Conservation (phyloP, 345 rosid genomes). For the Mercurialis annua region DNA sequence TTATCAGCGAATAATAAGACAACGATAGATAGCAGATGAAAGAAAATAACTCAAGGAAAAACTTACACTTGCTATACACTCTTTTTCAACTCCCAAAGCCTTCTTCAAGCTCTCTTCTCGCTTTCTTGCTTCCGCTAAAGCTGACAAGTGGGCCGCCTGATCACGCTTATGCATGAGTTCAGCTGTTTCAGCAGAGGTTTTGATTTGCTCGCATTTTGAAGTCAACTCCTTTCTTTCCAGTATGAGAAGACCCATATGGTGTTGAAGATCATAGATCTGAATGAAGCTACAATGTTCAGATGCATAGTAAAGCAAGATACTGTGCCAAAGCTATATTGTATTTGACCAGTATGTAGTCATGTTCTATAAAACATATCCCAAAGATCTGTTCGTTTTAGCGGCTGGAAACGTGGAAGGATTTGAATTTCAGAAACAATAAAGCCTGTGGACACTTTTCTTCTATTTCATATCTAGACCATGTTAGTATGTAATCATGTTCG, state of each 20-base stretch:
- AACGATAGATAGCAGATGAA: not conserved
- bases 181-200: conserved; percentile 62
- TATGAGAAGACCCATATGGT: conserved; percentile 89
- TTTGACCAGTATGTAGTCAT: not conserved
- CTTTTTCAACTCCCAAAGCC: conserved; percentile 78
- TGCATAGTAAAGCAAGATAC: conserved; percentile 6
- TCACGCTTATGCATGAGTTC: conserved; percentile 58
- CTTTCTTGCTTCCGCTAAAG: conserved; percentile 66
- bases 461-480: too few relatives aligned
- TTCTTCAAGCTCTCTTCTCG: conserved; percentile 81
- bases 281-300: conserved; percentile 14
- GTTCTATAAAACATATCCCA: too few relatives aligned
- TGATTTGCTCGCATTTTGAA: conserved; percentile 58
- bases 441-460: too few relatives aligned
- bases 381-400: too few relatives aligned
- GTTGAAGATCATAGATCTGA: conserved; percentile 85
- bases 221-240: conserved; percentile 68
- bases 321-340: not conserved
- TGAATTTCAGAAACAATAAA: too few relatives aligned
- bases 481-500: too few relatives aligned
- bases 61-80: conserved; percentile 87
- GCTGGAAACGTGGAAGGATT: too few relatives aligned
- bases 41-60: not conserved
- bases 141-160: conserved; percentile 60
- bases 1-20: conserved; percentile 15